A percentile compares a stretch with the other conserved stretches of the same genome.
phyloP scores from a whole-genome alignment of 306 rosid genomes.

The Parietaria judaica region DNA sequence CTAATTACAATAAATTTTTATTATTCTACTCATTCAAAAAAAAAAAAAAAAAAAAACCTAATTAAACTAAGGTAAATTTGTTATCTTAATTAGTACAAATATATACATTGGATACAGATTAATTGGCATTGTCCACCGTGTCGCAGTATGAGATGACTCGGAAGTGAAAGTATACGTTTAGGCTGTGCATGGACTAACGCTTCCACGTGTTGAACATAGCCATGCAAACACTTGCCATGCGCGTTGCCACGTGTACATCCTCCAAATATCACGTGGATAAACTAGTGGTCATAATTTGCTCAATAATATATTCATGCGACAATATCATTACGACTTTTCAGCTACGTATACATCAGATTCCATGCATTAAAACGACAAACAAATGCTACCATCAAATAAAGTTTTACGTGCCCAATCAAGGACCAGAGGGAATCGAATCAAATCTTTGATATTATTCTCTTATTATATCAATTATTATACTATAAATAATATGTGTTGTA shows the following conservation, averaged over 20 bases:
- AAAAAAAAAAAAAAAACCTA: no score
- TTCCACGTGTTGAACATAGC: slow-evolving; percentile 18
- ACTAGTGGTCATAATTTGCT: slow-evolving; percentile 1
- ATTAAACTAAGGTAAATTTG: neutral
- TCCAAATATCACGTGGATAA: slow-evolving; percentile 4
- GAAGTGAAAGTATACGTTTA: slow-evolving; percentile 6
- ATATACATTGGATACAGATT: no score
- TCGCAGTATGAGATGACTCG: neutral
- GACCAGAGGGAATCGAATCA: slow-evolving; percentile 6
- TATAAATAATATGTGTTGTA: neutral
- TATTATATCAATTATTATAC: neutral
- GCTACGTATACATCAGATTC: neutral
- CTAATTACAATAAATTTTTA: no score
- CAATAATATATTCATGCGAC: neutral
- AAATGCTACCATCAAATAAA: neutral
- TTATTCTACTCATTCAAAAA: no score
- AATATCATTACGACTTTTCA: neutral
- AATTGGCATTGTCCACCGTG: no score
- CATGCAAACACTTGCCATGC: slow-evolving; percentile 23
- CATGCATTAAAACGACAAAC: neutral
- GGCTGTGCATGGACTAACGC: slow-evolving; percentile 20
- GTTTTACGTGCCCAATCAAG: neutral
- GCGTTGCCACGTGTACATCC: slow-evolving; percentile 10
- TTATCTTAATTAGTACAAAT: neutral
- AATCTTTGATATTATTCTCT: neutral